Conservation (phyloP, 768 basidiomycete genomes). For the Sistotremastrum niveocremeum region DNA sequence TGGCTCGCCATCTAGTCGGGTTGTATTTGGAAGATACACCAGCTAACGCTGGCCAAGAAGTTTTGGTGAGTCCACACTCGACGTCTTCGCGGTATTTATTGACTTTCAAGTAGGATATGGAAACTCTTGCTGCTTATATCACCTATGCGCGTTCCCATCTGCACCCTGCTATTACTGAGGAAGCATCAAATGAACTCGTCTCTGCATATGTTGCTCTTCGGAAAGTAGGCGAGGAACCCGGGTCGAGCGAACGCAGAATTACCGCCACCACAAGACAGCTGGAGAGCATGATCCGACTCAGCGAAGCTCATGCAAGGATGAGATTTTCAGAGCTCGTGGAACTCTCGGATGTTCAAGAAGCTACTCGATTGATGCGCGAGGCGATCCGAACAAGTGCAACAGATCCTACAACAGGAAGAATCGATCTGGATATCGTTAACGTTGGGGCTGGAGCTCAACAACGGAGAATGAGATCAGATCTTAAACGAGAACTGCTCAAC, state of each 20-base stretch:
- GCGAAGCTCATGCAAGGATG: conserved; percentile 96
- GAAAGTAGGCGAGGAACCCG: conserved; percentile 76
- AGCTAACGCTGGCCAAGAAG: conserved; percentile 46
- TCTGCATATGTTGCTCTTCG: conserved; percentile 88
- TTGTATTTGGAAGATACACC: conserved; percentile 90
- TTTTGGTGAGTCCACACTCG: conserved; percentile 44
- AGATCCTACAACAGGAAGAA: conserved; percentile 93
- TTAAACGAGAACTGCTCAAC: conserved; percentile 66
- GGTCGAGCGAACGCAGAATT: conserved; percentile 82
- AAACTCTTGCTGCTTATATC: conserved; percentile 88
- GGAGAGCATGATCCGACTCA: conserved; percentile 91
- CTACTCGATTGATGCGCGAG: conserved; percentile 89
- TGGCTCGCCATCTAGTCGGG: conserved; percentile 88
- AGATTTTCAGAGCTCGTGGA: conserved; percentile 82
- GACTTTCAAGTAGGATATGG: conserved; percentile 47
- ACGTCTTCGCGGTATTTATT: background rate
- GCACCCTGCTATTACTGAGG: conserved; percentile 76
- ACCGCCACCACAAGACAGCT: conserved; percentile 97
- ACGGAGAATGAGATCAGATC: conserved; percentile 76
- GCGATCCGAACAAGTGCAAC: conserved; percentile 91
- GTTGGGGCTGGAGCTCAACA: conserved; percentile 86
- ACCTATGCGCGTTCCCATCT: conserved; percentile 81
- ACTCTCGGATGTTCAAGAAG: conserved; percentile 77
- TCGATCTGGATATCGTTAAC: conserved; percentile 91
- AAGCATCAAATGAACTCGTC: conserved; percentile 75